phyloP scores from a whole-genome alignment of 768 basidiomycete species.

The Wakefieldia striispora region DNA sequence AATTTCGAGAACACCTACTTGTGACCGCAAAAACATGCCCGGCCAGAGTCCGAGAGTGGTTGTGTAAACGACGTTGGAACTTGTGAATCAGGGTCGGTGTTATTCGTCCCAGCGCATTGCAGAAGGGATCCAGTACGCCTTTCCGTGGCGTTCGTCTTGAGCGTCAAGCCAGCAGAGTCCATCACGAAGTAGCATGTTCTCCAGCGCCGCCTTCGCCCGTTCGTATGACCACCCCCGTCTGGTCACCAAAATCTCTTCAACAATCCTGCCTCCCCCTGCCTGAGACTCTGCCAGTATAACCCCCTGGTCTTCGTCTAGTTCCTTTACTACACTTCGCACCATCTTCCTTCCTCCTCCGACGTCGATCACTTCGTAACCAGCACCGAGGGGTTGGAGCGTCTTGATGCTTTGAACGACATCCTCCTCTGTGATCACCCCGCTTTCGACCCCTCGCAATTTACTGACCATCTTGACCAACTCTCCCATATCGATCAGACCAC shows the following conservation, averaged over 20 bases:
- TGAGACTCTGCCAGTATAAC: slow-evolving; percentile 75
- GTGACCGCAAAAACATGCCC: too few relatives aligned
- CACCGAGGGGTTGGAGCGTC: slow-evolving; percentile 82
- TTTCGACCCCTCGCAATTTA: slow-evolving; percentile 67
- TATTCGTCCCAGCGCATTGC: slow-evolving; percentile 83
- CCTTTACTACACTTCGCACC: slow-evolving; percentile 86
- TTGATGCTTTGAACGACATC: slow-evolving; percentile 83
- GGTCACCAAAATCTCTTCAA: slow-evolving; percentile 56
- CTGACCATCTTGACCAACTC: slow-evolving; percentile 81
- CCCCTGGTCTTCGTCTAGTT: slow-evolving; percentile 88
- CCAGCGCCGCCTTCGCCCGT: slow-evolving; percentile 72
- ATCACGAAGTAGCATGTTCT: slow-evolving; percentile 88
- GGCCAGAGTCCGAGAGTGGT: too few relatives aligned
- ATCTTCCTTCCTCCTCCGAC: slow-evolving; percentile 70
- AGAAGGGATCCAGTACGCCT: slow-evolving; percentile 85
- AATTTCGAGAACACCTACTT: too few relatives aligned
- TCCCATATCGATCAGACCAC: slow-evolving; percentile 86
- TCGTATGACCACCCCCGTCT: slow-evolving; percentile 76
- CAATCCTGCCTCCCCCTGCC: slow-evolving; percentile 65
- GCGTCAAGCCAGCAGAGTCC: slow-evolving; percentile 96
- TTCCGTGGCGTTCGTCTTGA: slow-evolving; percentile 65
- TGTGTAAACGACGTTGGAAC: too few relatives aligned
- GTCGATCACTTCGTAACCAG: slow-evolving; percentile 86
- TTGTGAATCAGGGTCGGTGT: not conserved
- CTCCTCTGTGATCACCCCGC: slow-evolving; percentile 76